Evolutionary conservation across 1,139 yeast species (phyloP).

Genomic region (Geotrichum klebahnii): DNA sequence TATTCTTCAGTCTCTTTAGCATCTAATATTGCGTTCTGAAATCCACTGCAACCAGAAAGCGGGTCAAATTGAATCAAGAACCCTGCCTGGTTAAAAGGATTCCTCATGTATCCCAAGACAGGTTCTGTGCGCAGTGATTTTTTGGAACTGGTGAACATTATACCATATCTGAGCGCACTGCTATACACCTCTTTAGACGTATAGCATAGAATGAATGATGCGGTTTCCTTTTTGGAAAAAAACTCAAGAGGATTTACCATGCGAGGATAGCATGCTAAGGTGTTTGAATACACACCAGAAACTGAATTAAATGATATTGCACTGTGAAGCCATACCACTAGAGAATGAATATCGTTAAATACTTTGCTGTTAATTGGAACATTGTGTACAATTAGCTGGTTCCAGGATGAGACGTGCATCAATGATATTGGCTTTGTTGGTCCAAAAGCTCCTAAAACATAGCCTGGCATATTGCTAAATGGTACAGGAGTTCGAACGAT

Average conservation of each 20-base stretch:
- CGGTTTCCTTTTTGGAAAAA: conserved; percentile 5
- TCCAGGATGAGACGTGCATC: conserved; percentile 13
- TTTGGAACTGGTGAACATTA: not conserved
- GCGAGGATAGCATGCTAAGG: conserved; percentile 12
- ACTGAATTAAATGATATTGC: not conserved
- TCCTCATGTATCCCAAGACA: conserved; percentile 12
- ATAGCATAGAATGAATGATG: conserved; percentile 14
- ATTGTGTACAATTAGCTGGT: conserved; percentile 16
- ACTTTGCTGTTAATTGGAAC: conserved; percentile 1
- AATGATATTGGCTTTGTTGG: not conserved
- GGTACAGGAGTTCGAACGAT: conserved; percentile 9
- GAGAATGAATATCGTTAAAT: conserved; percentile 2
- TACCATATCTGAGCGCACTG: conserved; percentile 9
- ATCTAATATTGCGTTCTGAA: too few relatives aligned
- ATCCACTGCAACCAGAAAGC: too few relatives aligned
- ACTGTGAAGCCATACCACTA: not conserved
- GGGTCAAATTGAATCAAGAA: conserved; percentile 13
- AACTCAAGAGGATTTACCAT: conserved; percentile 14
- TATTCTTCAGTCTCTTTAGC: too few relatives aligned
- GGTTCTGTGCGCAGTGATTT: conserved; percentile 13
- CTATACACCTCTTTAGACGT: not conserved
- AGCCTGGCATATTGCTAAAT: not conserved
- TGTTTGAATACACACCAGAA: conserved; percentile 10
- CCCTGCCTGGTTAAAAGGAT: conserved; percentile 14
- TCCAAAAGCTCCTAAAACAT: not conserved